Conservation (phyloP, 495 filamentous ascomycete genomes). For the Neurospora sp. region DNA sequence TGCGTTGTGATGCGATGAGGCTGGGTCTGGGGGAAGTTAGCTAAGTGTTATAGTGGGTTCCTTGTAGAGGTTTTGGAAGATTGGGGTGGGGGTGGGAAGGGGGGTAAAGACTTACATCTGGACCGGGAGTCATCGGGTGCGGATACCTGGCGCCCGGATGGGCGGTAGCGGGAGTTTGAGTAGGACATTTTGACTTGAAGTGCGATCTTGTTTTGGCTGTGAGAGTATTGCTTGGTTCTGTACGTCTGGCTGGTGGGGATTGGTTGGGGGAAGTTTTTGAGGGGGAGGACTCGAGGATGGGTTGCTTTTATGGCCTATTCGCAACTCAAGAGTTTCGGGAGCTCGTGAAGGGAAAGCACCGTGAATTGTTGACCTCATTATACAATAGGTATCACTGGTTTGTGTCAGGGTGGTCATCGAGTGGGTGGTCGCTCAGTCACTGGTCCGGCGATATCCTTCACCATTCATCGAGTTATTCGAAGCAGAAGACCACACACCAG, state of each 20-base stretch:
- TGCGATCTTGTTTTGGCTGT: background rate
- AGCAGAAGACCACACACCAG: fast-evolving
- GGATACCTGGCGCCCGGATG: background rate
- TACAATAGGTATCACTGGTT: background rate
- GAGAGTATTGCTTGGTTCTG: background rate
- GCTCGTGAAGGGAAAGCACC: background rate
- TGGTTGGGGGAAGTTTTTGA: background rate
- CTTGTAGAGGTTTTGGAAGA: background rate
- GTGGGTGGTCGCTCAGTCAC: background rate
- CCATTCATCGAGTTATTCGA: too few species aligned
- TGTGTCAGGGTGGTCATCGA: background rate
- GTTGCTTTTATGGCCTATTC: background rate
- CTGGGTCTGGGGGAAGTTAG: background rate
- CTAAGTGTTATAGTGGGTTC: too few species aligned
- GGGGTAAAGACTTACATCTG: background rate
- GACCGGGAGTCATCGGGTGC: background rate
- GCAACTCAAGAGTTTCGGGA: too few species aligned
- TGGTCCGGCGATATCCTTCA: background rate
- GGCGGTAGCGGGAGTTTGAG: background rate
- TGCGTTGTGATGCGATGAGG: background rate
- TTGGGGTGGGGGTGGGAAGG: background rate
- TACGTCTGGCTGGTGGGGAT: background rate
- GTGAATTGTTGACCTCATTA: background rate
- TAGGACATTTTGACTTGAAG: background rate
- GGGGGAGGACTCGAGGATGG: background rate